phyloP scores from a whole-genome alignment of 1,284 basidiomycete species.

The Trichosporon coremiiforme region DNA sequence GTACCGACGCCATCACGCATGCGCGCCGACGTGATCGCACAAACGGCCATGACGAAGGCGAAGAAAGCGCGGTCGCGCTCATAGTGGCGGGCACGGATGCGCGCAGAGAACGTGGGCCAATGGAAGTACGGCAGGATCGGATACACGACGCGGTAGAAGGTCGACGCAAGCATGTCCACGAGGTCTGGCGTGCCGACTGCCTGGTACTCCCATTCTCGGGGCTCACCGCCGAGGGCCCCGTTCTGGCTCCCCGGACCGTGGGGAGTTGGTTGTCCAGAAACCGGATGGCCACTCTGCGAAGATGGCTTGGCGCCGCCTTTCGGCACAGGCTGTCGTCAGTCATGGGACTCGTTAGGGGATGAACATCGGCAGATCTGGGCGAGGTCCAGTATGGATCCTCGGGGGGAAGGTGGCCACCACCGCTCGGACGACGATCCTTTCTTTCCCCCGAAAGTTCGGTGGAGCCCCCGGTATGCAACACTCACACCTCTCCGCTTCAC shows the following conservation, averaged over 20 bases:
- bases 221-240: not conserved
- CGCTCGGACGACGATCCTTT: not conserved
- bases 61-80: conserved; percentile 44
- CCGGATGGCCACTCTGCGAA: not conserved
- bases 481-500: conserved; percentile 52
- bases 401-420: not conserved
- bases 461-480: conserved; percentile 8
- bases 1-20: conserved; percentile 42
- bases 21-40: conserved; percentile 48
- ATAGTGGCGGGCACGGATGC: conserved; percentile 40
- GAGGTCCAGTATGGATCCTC: not conserved
- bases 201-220: conserved; percentile 37
- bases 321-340: conserved; percentile 22
- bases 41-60: conserved; percentile 46
- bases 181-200: conserved; percentile 37
- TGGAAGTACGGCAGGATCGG: conserved; percentile 53
- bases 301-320: conserved; percentile 10
- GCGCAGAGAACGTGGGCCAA: conserved; percentile 47
- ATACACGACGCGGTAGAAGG: conserved; percentile 44
- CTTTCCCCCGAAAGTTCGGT: not conserved
- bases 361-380: not conserved
- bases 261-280: not conserved
- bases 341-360: not conserved
- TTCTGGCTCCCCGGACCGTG: not conserved
- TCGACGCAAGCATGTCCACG: conserved; percentile 41